Evolutionary conservation across 106 monocot species (phyloP), one percentile per base, ranked within the genome.

Genomic region (Apostasia shenzhenica): DNA sequence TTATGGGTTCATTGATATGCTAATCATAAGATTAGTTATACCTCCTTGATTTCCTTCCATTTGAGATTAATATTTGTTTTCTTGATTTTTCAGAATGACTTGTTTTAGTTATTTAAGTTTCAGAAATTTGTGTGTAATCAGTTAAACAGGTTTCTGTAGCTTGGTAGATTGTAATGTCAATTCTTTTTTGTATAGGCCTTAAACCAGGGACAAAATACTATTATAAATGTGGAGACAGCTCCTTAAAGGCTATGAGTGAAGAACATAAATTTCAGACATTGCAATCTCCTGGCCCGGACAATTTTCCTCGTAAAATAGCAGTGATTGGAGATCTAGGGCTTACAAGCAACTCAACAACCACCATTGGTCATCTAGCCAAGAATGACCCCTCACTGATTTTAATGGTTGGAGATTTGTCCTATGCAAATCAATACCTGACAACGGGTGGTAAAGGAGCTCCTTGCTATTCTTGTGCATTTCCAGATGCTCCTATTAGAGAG

Each of bases 221-320:
- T 45, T 95, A 91, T 63, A 88, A 78, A 68, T 95, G 94, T 71
- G 94, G 94, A 1, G 94, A 95, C 43, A 88, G 86, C 67, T 80
- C 71, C 11, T 52, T 86, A 11, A 73, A 41, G 40, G 85, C 86
- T n/a, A 51, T 91, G 79, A 95, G 94, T 57, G 67, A 88, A 57
- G 88, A 91, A 26, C 76, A 70, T 48, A 61, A 63, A 37, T 91
- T 95, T 45, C 54, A 52, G 59, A 86, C 94, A 14, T 61, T 81
- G 11, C 94, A 90, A 14, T 54, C 79, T 2, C 44, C 82, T 45
- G 56, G 66, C 1, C 14, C 73, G 41, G 54, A 67, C 43, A 66
- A 41, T 3, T 88, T 76, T 73, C 91, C 83, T 43, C 43, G 51
- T 14, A 62, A 88, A 66, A 82, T 95, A 39, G 94, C 83, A 37